phyloP scores from a whole-genome alignment of 208 protist species.

The Naegleria lovaniensis region DNA sequence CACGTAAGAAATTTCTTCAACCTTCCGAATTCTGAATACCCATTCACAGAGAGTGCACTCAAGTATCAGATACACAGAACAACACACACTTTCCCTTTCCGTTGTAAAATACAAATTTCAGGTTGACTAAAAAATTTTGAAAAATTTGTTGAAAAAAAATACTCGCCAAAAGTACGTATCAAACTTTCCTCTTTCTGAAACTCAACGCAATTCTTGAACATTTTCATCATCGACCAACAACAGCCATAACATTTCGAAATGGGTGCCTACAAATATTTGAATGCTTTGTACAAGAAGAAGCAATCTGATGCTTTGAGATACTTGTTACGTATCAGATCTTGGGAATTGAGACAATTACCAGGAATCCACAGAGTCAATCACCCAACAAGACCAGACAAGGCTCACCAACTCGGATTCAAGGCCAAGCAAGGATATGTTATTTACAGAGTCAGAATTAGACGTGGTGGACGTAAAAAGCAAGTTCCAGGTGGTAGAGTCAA shows the following conservation, averaged over 20 bases:
- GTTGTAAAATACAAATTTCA: no score
- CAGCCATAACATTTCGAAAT: not conserved
- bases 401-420: slow-evolving; percentile 98
- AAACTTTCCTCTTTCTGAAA: no score
- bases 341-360: slow-evolving; percentile 96
- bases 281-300: slow-evolving; percentile 99
- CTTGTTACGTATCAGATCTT: slow-evolving; percentile 94
- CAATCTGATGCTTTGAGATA: slow-evolving; percentile 99
- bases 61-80: no score
- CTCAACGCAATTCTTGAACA: no score
- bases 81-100: no score
- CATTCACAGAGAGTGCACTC: no score
- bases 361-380: slow-evolving; percentile 75
- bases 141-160: no score
- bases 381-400: slow-evolving; percentile 98
- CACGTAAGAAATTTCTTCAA: no score
- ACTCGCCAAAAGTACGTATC: no score
- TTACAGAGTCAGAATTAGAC: slow-evolving; percentile 96
- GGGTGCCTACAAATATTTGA: slow-evolving; percentile 98
- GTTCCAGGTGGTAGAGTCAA: slow-evolving; percentile 92
- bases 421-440: slow-evolving; percentile 98
- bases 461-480: slow-evolving; percentile 95
- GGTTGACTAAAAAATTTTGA: no score
- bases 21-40: no score
- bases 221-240: no score